Conservation (phyloP, 805 yeast species). For the Saccharomycopsis sp. region DNA sequence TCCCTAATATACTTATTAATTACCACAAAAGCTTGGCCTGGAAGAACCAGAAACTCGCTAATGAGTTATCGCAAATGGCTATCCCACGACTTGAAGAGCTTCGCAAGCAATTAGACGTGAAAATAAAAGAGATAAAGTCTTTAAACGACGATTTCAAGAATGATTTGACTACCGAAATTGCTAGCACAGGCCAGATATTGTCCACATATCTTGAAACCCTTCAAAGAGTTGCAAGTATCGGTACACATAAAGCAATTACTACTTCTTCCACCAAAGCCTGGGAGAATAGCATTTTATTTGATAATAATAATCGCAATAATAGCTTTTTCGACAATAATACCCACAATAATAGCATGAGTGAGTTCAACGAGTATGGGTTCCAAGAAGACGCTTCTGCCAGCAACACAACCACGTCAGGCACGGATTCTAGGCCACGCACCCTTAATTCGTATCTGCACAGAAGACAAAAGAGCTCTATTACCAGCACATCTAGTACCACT, state of each 20-base stretch:
- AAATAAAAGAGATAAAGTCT: slow-evolving; percentile 48
- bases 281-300: not conserved
- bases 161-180: slow-evolving; percentile 52
- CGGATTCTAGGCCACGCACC: not conserved
- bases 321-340: slow-evolving; percentile 21
- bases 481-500: not conserved
- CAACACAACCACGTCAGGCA: not conserved
- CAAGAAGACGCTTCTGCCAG: not conserved
- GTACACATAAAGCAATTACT: not conserved
- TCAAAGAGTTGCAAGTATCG: slow-evolving; percentile 25
- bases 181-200: slow-evolving; percentile 53
- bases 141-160: slow-evolving; percentile 57
- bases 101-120: slow-evolving; percentile 25
- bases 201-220: slow-evolving; percentile 31
- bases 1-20: slow-evolving; percentile 64
- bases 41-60: slow-evolving; percentile 46
- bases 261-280: slow-evolving; percentile 2
- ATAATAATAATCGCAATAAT: slow-evolving; percentile 25
- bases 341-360: slow-evolving; percentile 25
- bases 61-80: slow-evolving; percentile 38
- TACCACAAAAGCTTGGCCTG: slow-evolving; percentile 28
- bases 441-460: not conserved
- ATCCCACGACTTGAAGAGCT: slow-evolving; percentile 33
- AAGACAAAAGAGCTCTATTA: not conserved
- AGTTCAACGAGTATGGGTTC: slow-evolving; percentile 7